Evolutionary conservation across 768 basidiomycete species (phyloP).

Genomic region (Tylopilus sp.): DNA sequence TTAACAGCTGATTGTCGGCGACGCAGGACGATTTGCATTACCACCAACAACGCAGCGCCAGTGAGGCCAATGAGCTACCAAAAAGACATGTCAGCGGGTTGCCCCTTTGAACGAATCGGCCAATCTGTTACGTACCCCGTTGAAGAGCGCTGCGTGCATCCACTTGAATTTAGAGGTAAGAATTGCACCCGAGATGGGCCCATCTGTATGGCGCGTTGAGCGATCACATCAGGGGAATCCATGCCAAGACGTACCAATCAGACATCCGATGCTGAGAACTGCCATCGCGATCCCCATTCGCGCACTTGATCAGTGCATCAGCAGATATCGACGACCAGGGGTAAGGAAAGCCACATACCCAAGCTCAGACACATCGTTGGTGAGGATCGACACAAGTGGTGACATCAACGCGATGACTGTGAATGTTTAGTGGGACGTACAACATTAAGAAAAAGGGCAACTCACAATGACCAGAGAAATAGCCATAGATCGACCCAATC

Average conservation of each 20-base stretch:
- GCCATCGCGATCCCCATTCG: conserved; percentile 24
- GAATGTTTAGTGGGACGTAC: not conserved
- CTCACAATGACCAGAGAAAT: conserved; percentile 43
- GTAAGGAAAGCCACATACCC: conserved; percentile 31
- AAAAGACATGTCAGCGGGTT: not conserved
- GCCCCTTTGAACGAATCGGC: no score
- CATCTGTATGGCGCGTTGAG: conserved; percentile 31
- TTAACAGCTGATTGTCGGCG: not conserved
- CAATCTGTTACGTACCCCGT: conserved; percentile 33
- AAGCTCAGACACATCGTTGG: conserved; percentile 47
- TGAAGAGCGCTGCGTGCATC: conserved; percentile 53
- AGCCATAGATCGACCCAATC: conserved; percentile 43
- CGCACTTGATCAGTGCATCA: conserved; percentile 11
- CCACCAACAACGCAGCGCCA: not conserved
- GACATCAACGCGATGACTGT: conserved; percentile 37
- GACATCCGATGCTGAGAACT: conserved; percentile 14
- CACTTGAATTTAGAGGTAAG: conserved; percentile 49
- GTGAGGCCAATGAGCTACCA: conserved; percentile 8
- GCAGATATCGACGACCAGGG: not conserved
- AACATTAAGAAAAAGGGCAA: not conserved
- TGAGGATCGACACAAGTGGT: conserved; percentile 42
- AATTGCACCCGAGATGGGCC: conserved; percentile 57
- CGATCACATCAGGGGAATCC: not conserved
- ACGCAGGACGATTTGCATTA: conserved; percentile 10
- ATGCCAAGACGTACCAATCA: conserved; percentile 16